Evolutionary conservation across 2,329 filamentous ascomycete species (phyloP).

Genomic region (Dothideomycetes sp.): DNA sequence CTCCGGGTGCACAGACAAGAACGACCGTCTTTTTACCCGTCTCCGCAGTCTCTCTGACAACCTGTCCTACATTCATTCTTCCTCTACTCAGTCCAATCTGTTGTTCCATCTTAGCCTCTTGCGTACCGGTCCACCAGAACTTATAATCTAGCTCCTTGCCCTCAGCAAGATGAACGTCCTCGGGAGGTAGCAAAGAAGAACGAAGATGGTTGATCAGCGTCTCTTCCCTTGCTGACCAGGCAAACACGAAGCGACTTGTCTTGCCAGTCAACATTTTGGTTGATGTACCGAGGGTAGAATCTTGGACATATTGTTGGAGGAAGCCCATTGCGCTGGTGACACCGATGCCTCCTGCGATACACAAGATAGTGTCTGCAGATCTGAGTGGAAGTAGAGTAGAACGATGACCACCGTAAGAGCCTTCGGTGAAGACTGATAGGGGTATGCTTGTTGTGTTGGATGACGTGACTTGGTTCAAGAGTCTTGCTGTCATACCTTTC

Average conservation of each 20-base stretch:
- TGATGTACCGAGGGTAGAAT: neutral
- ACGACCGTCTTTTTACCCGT: constrained; percentile 29
- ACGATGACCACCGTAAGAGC: constrained; percentile 28
- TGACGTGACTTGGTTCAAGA: constrained; percentile 16
- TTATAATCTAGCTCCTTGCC: constrained; percentile 13
- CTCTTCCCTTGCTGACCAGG: constrained; percentile 3
- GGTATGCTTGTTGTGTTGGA: constrained; percentile 9
- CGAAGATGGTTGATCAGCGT: constrained; percentile 25
- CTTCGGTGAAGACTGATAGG: constrained; percentile 32
- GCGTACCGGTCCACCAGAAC: constrained; percentile 3
- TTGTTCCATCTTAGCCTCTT: constrained; percentile 26
- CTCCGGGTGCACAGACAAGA: constrained; percentile 34
- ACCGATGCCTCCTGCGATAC: constrained; percentile 41
- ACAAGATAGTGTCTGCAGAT: constrained; percentile 27
- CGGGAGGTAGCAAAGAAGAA: constrained; percentile 24
- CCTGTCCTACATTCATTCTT: neutral
- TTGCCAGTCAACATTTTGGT: neutral
- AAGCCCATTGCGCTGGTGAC: constrained; percentile 31
- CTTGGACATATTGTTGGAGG: neutral
- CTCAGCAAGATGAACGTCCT: constrained; percentile 21
- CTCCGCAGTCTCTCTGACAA: constrained; percentile 21
- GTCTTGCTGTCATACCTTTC: constrained; percentile 28
- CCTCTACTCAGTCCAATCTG: constrained; percentile 19
- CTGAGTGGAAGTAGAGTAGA: constrained; percentile 17
- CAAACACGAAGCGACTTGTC: neutral